Base-by-base conservation (phyloP, 2,329 filamentous ascomycete species). In the Myriosclerotinia curreyana region DNA sequence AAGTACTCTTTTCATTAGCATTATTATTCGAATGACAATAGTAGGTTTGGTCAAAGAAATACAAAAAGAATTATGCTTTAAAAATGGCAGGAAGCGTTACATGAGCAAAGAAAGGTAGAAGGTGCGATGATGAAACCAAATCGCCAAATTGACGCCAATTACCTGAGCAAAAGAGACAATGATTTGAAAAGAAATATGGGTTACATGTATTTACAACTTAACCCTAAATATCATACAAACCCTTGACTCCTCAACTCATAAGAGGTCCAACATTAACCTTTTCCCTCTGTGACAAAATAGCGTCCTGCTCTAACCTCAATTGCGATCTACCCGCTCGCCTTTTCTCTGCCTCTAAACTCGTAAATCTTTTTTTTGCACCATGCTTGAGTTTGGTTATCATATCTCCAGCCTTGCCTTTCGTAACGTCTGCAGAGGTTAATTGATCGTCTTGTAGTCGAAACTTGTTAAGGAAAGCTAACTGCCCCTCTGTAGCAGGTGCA, bases 301-400 rank as follows among this genome's bases (percentile, higher is more conserved):
- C 67, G 40, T 77, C 74, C 66, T 78, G 76, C 63, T 82, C 77
- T 14, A 72, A 65, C 31, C 75, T 74, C 3, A 75, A 69, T 31
- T 65, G 70, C 46, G 77, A 73, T 66, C 72, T 80, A 58, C 79
- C 76, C 44, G 74, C 77, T 60, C 81, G 82, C 51, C 79, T 82
- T 73, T 82, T 86, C 62, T 81, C 78, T 0, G 77, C 79, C 71
- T 82, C 80, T 64, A 84, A 76, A 42, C 72, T 79, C 34, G 80
- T 78, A 73, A 83, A 92, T 78, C 78, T 85, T 67, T 77, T 90
- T 75, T 80, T 84, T 0, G 90, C 91, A 0, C 94, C 94, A 74
- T 95, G 90, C 75, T 89, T 94, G 66, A 96, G 74, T 76, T 96
- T 96, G 9, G 91, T 96, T 68, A 98, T 96, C 89, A 96, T 93